Conservation (phyloP, 2,329 filamentous ascomycete genomes). For the Chrysoporthe puriensis region DNA sequence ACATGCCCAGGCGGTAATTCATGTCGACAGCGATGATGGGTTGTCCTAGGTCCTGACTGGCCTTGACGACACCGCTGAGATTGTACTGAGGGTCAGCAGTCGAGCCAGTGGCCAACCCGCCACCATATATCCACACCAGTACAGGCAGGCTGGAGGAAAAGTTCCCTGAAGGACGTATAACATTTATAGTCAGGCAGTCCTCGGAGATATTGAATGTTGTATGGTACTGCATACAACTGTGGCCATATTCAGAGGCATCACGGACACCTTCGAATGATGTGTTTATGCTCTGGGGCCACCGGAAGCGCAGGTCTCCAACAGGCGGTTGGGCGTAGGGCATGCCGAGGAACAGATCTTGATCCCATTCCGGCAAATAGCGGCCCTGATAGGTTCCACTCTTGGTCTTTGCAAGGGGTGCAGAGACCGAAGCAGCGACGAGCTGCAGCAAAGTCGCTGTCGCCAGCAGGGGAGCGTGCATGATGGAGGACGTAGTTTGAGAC, state of each 20-base stretch:
- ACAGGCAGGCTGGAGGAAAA: constrained; percentile 43
- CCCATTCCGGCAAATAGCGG: constrained; percentile 38
- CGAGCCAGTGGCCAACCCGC: constrained; percentile 56
- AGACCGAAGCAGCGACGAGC: constrained; percentile 1
- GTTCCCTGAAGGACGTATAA: constrained; percentile 46
- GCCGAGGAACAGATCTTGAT: constrained; percentile 47
- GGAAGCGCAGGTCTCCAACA: constrained; percentile 41
- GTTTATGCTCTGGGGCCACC: constrained; percentile 43
- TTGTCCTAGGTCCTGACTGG: constrained; percentile 54
- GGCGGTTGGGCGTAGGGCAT: constrained; percentile 46
- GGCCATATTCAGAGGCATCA: constrained; percentile 46
- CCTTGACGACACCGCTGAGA: constrained; percentile 62
- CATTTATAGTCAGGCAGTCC: constrained; percentile 50
- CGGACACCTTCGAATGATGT: constrained; percentile 43
- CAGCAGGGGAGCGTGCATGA: constrained; percentile 22
- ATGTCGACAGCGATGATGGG: constrained; percentile 58
- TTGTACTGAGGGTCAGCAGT: constrained; percentile 63
- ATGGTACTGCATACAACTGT: constrained; percentile 52
- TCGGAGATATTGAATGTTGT: constrained; percentile 49
- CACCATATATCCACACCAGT: constrained; percentile 62
- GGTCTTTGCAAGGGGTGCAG: constrained; percentile 31
- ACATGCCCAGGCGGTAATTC: constrained; percentile 58
- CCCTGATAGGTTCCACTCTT: constrained; percentile 42
- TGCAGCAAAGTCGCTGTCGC: constrained; percentile 13
- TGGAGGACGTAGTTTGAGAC: not conserved